Percentiles rank a stretch among this genome's conserved stretches.
phyloP scores from a whole-genome alignment of 176 grass and related monocot genomes.

The Coix lacrymajobi region DNA sequence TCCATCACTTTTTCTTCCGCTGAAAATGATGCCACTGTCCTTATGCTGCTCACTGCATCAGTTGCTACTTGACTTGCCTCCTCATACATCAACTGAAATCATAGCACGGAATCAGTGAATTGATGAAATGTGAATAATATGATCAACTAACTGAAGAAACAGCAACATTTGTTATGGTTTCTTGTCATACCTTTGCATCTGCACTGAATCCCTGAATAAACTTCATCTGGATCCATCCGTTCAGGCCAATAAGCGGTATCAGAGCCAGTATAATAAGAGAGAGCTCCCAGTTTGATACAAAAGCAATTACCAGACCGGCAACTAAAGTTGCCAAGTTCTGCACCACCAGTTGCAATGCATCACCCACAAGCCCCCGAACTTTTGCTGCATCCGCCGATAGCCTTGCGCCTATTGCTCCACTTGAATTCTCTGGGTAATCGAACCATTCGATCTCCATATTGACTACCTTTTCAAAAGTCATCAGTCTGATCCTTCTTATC shows the following conservation, averaged over 20 bases:
- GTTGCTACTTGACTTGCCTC: slow-evolving; percentile 86
- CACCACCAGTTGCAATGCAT: slow-evolving; percentile 57
- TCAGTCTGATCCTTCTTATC: slow-evolving; percentile 67
- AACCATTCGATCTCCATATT: slow-evolving; percentile 82
- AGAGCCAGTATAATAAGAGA: slow-evolving; percentile 71
- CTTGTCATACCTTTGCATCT: slow-evolving; percentile 57
- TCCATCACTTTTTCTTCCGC: slow-evolving; percentile 76
- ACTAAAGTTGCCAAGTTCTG: slow-evolving; percentile 65
- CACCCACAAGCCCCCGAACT: slow-evolving; percentile 71
- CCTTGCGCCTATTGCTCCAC: slow-evolving; percentile 71
- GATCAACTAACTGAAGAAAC: not conserved
- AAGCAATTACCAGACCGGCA: slow-evolving; percentile 63
- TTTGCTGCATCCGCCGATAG: slow-evolving; percentile 63
- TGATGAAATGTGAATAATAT: not conserved
- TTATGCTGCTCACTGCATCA: slow-evolving; percentile 80
- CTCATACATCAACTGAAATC: slow-evolving; percentile 77
- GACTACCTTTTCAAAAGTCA: slow-evolving; percentile 70
- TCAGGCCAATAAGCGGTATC: slow-evolving; percentile 65
- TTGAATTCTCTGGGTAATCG: slow-evolving; percentile 63
- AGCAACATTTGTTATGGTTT: not conserved
- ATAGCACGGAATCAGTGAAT: not conserved
- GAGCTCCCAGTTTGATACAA: slow-evolving; percentile 67
- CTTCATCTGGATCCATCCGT: slow-evolving; percentile 75
- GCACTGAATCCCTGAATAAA: slow-evolving; percentile 79
- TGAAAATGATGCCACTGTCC: slow-evolving; percentile 90